These are phyloP conservation scores for Fusarium falciforme DNA, from an alignment of 2,329 filamentous ascomycete species.

Conservation along the genomic window DNA sequence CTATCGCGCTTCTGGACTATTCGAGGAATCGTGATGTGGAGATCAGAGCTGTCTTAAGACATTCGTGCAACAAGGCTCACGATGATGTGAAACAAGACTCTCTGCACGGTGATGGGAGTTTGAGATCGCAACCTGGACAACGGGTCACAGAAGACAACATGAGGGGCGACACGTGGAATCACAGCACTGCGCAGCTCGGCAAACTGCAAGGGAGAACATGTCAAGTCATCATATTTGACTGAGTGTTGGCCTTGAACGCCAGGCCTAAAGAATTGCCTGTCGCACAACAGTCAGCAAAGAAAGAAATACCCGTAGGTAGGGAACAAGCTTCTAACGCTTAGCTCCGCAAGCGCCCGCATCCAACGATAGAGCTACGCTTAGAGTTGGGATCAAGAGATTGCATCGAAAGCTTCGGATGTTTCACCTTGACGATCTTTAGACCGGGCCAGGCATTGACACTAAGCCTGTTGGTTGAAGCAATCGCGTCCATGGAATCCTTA, in stretches of 20 bases:
- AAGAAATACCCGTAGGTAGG: background rate
- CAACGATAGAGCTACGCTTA: constrained; percentile 29
- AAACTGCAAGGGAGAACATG: background rate
- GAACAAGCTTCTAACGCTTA: constrained; percentile 4
- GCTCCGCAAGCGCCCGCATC: constrained; percentile 26
- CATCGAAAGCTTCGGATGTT: constrained; percentile 22
- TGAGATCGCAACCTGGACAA: background rate
- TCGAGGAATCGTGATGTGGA: constrained; percentile 16
- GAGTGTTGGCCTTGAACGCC: background rate
- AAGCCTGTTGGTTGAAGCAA: background rate
- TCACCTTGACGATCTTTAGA: constrained; percentile 17
- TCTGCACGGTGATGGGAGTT: background rate
- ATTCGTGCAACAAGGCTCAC: constrained; percentile 4
- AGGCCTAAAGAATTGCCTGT: background rate
- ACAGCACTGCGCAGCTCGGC: background rate
- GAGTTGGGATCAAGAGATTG: constrained; percentile 27
- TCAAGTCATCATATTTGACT: background rate
- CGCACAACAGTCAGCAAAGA: constrained; percentile 4
- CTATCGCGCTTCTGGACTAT: background rate
- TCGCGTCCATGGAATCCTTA: background rate
- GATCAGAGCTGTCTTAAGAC: constrained; percentile 26
- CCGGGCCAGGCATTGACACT: background rate
- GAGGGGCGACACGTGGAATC: background rate
- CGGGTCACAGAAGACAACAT: background rate
- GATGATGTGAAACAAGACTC: constrained; percentile 11